Base-by-base conservation (phyloP, 2,329 filamentous ascomycete species). In the Monosporascus sp. region DNA sequence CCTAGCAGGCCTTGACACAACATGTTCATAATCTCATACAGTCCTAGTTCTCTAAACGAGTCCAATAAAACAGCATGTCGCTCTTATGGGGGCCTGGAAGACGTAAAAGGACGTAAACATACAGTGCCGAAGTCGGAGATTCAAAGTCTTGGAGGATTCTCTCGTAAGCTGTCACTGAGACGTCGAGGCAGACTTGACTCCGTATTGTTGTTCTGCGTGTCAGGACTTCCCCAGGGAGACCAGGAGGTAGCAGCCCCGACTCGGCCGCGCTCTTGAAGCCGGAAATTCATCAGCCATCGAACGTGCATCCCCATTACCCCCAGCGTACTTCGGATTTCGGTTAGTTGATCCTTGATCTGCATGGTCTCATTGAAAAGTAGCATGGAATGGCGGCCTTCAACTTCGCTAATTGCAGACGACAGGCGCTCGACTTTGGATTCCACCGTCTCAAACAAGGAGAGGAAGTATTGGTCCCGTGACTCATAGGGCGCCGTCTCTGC, bases 291-390 rank as follows among this genome's bases (percentile, higher is more conserved):
- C 27, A 83, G 72, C 79, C 79, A 83, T 53, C 79, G 78, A 45
- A 83, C 77, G 58, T 84, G 80, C 80, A 83, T 83, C 51, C 77
- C 76, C 44, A 84, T 73, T 60, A 82, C 78, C 49, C 80, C 81
- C 55, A 82, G 71, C 58, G 77, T 82, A 67, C 78, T 82, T 44
- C 77, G 73, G 43, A 83, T 71, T 64, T 86, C 83, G 4, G 78
- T 76, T n/a, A 86, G 75, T 66, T 85, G 81, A 54, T 86, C 82
- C 53, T 83, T 81, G 56, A 86, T 78, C 7, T 79, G 81, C 62
- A 83, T 76, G 5, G 82, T 79, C 65, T 85, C 81, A 60, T 84
- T 85, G 62, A 85, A 75, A 8, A 83, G 75, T 75, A 82, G 79
- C 68, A 84, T 79, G 34, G 77, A 82, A 62, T 85, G 82, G 48